phyloP scores from a whole-genome alignment of 805 yeast genomes.

The Brettanomyces sp. region DNA sequence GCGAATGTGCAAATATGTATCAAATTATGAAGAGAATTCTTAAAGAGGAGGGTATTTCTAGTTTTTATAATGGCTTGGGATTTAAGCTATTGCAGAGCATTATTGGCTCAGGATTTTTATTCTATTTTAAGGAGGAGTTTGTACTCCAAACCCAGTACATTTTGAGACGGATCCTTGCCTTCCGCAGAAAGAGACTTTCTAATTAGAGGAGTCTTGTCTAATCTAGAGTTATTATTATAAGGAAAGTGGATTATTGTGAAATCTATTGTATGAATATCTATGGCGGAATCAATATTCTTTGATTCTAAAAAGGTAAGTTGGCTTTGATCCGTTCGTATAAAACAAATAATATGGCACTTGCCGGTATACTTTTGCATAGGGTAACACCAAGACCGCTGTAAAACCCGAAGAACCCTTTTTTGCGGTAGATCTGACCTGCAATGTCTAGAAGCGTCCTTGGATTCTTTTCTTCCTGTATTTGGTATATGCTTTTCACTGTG shows the following conservation, averaged over 20 bases:
- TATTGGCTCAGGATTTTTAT: slow-evolving; percentile 80
- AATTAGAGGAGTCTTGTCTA: not conserved
- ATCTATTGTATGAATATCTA: not conserved
- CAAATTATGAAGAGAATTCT: slow-evolving; percentile 51
- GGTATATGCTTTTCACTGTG: slow-evolving; percentile 81
- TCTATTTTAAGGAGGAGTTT: slow-evolving; percentile 83
- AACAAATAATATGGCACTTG: slow-evolving; percentile 80
- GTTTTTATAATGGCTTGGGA: slow-evolving; percentile 73
- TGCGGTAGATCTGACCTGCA: slow-evolving; percentile 29
- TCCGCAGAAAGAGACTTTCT: slow-evolving; percentile 1
- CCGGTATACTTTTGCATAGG: slow-evolving; percentile 72
- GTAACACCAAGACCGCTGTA: slow-evolving; percentile 85
- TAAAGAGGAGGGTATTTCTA: slow-evolving; percentile 60
- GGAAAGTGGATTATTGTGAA: not conserved
- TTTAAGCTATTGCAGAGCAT: slow-evolving; percentile 80
- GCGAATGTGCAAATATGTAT: slow-evolving; percentile 27
- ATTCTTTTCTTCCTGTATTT: slow-evolving; percentile 32
- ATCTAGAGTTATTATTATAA: too few relatives aligned
- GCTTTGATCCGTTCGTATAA: slow-evolving; percentile 57
- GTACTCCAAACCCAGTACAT: slow-evolving; percentile 48
- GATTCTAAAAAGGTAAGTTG: not conserved
- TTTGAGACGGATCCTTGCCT: slow-evolving; percentile 25
- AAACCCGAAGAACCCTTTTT: slow-evolving; percentile 61
- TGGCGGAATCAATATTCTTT: not conserved
- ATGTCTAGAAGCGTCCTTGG: slow-evolving; percentile 26